Evolutionary conservation across 176 grass and related monocot genomes (phyloP), one percentile per base, ranked within the genome.

Genomic region (Carex kokanica): DNA sequence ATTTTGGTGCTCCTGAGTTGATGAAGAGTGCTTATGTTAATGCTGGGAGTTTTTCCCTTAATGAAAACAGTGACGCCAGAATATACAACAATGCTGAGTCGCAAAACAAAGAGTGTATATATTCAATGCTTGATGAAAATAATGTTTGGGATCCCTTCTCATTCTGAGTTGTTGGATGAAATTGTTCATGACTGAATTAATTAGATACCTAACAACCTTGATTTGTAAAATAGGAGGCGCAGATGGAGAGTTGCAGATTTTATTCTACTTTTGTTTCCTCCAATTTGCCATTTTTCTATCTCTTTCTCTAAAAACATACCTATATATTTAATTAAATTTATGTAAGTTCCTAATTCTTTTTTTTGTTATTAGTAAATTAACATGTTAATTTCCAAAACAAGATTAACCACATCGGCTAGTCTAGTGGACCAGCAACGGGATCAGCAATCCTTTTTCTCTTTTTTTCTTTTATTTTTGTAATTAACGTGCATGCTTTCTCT

Each of bases 141-240:
- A 57, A 81, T 81, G 57, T 49, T 40, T 81, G 78, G 78, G 78
- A 81, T 81, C 53, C 60, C 12, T 64, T 81, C 29, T 81, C 56
- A 40, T 81, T 47, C 40, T 81, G 36, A 63, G 13, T 9, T 64
- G 32, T 41, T 41, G 47, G 4, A 45, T 43, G 5, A 24, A 81
- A 25, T 23, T 62, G 32, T 45, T 81, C 10, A 24, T 81, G 17
- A 41, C 24, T 81, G 10, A 80, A 41, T 60, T 32, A 78, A 29
- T 54, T 16, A 57, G 74, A 31, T 31, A 52, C 3, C 73, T 80
- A 61, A 38, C 45, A 77, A 25, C 20, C 40, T 25, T 74, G 40
- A 73, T 73, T 73, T 24, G 11, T 51, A 73, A 34, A 32, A 36
- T 66, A 34, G 63, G 25, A 16, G 27, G 62, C 0, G 1, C 62